phyloP scores from a whole-genome alignment of 139 green algal genomes.

The Tetraselmis chui region DNA sequence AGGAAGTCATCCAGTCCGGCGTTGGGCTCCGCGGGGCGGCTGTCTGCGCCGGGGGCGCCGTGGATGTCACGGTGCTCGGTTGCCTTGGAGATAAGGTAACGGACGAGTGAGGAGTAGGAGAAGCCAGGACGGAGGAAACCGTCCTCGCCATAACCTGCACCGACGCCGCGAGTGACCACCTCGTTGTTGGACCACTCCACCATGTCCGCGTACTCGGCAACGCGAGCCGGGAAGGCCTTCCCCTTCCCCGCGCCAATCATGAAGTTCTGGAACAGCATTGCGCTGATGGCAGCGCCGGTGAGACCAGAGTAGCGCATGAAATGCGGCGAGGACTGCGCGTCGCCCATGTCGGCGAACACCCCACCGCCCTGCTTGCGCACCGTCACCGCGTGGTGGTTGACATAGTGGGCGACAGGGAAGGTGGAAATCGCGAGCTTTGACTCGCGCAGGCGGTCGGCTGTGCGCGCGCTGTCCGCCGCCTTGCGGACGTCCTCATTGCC shows the following conservation, averaged over 20 bases:
- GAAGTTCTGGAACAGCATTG: background rate
- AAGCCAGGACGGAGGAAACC: background rate
- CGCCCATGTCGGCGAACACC: background rate
- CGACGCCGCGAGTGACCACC: background rate
- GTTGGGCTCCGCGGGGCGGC: no score
- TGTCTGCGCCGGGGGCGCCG: no score
- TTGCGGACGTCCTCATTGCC: background rate
- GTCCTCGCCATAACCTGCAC: background rate
- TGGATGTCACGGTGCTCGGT: background rate
- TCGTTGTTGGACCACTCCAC: background rate
- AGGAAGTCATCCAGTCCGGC: no score
- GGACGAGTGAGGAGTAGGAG: background rate
- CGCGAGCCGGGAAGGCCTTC: background rate
- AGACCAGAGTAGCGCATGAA: background rate
- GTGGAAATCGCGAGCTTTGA: background rate
- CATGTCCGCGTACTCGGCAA: background rate
- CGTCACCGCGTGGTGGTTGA: background rate
- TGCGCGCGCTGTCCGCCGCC: background rate
- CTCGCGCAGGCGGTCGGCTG: background rate
- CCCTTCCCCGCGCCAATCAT: background rate
- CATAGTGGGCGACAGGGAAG: background rate
- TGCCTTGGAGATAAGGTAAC: background rate
- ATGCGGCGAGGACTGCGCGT: background rate
- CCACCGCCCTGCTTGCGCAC: background rate
- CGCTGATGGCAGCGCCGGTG: background rate